Base-by-base conservation (phyloP, 2,329 filamentous ascomycete genomes). In the Colletotrichum melonis region DNA sequence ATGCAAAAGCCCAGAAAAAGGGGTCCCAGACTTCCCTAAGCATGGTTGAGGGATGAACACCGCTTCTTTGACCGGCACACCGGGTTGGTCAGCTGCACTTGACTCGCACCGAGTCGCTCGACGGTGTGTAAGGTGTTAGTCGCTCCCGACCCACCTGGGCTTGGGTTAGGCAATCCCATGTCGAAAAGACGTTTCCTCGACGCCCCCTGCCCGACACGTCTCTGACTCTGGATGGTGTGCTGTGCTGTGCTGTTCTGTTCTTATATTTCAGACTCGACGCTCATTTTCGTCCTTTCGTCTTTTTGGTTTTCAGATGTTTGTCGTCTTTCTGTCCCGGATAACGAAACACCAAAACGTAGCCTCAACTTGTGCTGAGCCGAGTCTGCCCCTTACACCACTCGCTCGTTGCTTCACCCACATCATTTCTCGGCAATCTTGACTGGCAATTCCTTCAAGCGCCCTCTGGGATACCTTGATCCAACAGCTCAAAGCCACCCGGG, bases 81-180 rank as follows among this genome's bases (percentile, higher is more conserved):
- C 8, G 46, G 35, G 59, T 42, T 63, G 56, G 62, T 66, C 62
- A 70, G 67, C 62, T 71, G 71, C 71, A 74, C 76, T 75, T 73
- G 75, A 62, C 69, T 72, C 65, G 71, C 56, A 72, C 68, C 56
- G 57, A 67, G 56, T 73, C 63, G 64, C 70, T 65, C 60, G 73
- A 73, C 46, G 73, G 69, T 69, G 57, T 68, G 38, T 42, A 42
- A 42, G 38, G 38, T 42, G 38, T 42, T 42, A 52, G 58, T 70
- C 28, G 38, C 46, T 54, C 59, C 59, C 35, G 72, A 74, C 74
- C 74, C 74, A 75, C 74, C 57, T 59, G 69, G 69, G 64, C 58
- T 71, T 72, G 63, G 72, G 72, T 75, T 74, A 75, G 74, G 74
- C 73, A 72, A 75, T 75, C 35, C 69, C 35, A 58, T 60, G 64